A percentile compares a stretch with the other conserved stretches of the same genome.
phyloP scores from a whole-genome alignment of 176 grass and related monocot genomes.

The Miscanthus lutarioriparius region DNA sequence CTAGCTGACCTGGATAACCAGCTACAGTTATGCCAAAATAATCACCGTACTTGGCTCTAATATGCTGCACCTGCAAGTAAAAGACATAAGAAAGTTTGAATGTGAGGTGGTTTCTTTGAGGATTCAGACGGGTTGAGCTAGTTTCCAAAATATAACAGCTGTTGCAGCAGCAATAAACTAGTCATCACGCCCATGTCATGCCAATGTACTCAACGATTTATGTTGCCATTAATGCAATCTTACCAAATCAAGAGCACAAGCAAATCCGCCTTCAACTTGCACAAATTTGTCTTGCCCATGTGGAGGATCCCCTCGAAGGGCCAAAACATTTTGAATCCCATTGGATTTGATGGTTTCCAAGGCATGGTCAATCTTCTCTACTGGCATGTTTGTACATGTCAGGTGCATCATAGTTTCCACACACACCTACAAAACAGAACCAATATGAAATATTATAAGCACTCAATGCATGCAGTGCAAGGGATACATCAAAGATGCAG shows the following conservation, averaged over 20 bases:
- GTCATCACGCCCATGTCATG: not conserved
- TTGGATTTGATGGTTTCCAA: slow-evolving; percentile 74
- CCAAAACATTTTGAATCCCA: slow-evolving; percentile 96
- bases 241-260: slow-evolving; percentile 93
- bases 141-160: slow-evolving; percentile 1
- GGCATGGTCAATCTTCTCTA: slow-evolving; percentile 87
- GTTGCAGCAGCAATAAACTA: not conserved
- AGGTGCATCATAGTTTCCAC: slow-evolving; percentile 98
- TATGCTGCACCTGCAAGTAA: slow-evolving; percentile 72
- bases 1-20: slow-evolving; percentile 77
- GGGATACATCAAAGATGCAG: not conserved
- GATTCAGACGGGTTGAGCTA: slow-evolving; percentile 3
- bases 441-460: not conserved
- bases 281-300: slow-evolving; percentile 88
- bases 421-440: slow-evolving; percentile 56
- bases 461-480: not conserved
- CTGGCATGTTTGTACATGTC: slow-evolving; percentile 92
- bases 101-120: not conserved
- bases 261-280: slow-evolving; percentile 78
- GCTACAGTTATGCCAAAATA: slow-evolving; percentile 93
- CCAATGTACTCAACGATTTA: not conserved
- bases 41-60: slow-evolving; percentile 67
- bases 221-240: not conserved
- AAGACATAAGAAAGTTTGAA: slow-evolving; percentile 31
- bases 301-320: slow-evolving; percentile 84